Evolutionary conservation across 1,284 basidiomycete species (phyloP), one percentile per base, ranked within the genome.

Genomic region (Tilletia setariae): DNA sequence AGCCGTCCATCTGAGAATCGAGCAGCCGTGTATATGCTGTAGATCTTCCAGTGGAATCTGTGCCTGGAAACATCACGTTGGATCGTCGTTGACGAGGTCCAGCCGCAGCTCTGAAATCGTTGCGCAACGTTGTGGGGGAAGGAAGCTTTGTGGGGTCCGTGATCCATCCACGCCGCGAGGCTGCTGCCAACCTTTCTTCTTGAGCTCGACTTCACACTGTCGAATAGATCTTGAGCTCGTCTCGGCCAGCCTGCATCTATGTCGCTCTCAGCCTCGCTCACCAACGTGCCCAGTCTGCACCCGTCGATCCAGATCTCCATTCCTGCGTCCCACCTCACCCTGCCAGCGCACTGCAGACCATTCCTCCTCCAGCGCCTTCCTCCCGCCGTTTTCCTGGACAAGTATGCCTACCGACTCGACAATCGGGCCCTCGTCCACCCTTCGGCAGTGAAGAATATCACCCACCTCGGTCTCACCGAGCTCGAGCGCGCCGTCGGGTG

Each of bases 331-430:
- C 56, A 61, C n/a, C 56, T 61, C 28, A 32, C 56, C 28, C 32
- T 32, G 28, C 56, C 56, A 16, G 8, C 56, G 25, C 56, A 61
- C 56, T 61, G 56, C 56, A 25, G 56, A 19, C 56, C 56, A 9
- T 61, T 61, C 56, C 56, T 61, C 56, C 56, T 61, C 56, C 56
- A 61, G 32, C 56, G 56, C 28, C 30, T 61, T 9, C 56, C 56
- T 3, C 56, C 56, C 25, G 56, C 56, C 25, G 16, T 61, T 30
- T 61, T 61, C 56, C 25, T 61, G 28, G 56, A 61, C 56, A 25
- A 25, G 7, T 61, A 61, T 30, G 56, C 56, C 23, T 61, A 32
- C 56, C 25, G n/a, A 1, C 8, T 40, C 30, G 23, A 61, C 13
- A 61, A 61, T 32, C 23, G 11, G 6, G 30, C 30, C 56, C 56